Evolutionary conservation across 1,284 basidiomycete genomes (phyloP).

Genomic region (Boletus mariae): DNA sequence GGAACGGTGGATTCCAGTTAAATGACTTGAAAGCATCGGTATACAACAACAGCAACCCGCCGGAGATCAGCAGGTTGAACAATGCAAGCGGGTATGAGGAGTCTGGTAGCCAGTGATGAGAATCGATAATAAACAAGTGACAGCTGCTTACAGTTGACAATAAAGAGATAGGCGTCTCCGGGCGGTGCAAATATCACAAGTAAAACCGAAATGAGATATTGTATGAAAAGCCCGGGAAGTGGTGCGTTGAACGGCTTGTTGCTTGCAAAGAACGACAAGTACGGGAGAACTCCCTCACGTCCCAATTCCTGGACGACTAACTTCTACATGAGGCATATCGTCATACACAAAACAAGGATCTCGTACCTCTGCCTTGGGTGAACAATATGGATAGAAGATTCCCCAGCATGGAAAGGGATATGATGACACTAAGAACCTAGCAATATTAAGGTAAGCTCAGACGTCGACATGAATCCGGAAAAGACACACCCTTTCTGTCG

Average conservation of each 20-base stretch:
- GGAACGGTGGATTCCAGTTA: slow-evolving; percentile 63
- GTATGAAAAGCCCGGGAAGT: slow-evolving; percentile 52
- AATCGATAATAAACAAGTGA: background rate
- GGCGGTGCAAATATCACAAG: slow-evolving; percentile 52
- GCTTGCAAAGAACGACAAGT: slow-evolving; percentile 57
- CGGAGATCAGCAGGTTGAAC: slow-evolving; percentile 57
- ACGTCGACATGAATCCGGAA: background rate
- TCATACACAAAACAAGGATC: background rate
- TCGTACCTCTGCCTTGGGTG: slow-evolving; percentile 56
- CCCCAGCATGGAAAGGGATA: slow-evolving; percentile 61
- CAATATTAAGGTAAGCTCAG: slow-evolving; percentile 18
- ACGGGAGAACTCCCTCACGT: slow-evolving; percentile 62
- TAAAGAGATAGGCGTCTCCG: slow-evolving; percentile 66
- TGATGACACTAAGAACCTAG: slow-evolving; percentile 57
- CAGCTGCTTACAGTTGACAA: slow-evolving; percentile 54
- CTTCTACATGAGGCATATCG: background rate
- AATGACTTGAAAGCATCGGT: slow-evolving; percentile 41
- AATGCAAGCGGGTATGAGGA: slow-evolving; percentile 51
- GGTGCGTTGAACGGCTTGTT: slow-evolving; percentile 63
- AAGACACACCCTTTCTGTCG: slow-evolving; percentile 48
- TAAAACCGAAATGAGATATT: slow-evolving; percentile 51
- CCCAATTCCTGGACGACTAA: slow-evolving; percentile 69
- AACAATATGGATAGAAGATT: slow-evolving; percentile 62
- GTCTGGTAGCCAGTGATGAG: slow-evolving; percentile 34
- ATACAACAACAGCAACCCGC: slow-evolving; percentile 57